A percentile compares a stretch with the other conserved stretches of the same genome.
Evolutionary conservation across 148 eudicot species (phyloP).

Genomic region (Mesembryanthemum crystallinum): DNA sequence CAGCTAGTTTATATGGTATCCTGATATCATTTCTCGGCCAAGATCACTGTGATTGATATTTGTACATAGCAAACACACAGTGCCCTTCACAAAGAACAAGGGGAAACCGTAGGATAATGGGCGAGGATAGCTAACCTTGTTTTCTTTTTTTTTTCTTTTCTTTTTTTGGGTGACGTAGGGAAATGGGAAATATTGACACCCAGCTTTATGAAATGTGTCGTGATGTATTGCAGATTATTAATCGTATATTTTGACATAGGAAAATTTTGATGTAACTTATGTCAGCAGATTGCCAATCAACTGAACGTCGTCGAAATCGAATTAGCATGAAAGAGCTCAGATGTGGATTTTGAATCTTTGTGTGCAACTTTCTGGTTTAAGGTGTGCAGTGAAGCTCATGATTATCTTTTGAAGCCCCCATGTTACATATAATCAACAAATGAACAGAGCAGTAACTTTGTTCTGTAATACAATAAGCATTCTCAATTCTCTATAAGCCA

Average conservation of each 20-base stretch:
- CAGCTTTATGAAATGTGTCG: slow-evolving; percentile 3
- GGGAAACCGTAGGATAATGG: too few species aligned
- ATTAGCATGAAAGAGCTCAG: too few species aligned
- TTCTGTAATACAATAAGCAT: too few species aligned
- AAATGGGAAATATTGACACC: slow-evolving; percentile 13
- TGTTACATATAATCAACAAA: too few species aligned
- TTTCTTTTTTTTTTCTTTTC: neutral
- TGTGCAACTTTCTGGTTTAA: too few species aligned
- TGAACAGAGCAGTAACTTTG: too few species aligned
- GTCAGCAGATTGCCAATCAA: neutral
- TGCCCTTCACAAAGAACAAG: neutral
- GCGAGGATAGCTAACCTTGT: slow-evolving; percentile 13
- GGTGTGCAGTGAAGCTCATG: too few species aligned
- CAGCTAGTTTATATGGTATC: slow-evolving; percentile 16
- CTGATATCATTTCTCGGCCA: neutral
- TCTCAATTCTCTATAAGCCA: too few species aligned
- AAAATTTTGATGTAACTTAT: neutral
- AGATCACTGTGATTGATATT: neutral
- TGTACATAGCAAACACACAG: slow-evolving; percentile 22
- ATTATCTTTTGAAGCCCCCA: too few species aligned
- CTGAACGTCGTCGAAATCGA: too few species aligned
- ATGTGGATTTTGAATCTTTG: too few species aligned
- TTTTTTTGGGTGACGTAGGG: slow-evolving; percentile 1
- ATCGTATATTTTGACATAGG: neutral
- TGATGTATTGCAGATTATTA: slow-evolving; percentile 2